Evolutionary conservation across 2,329 filamentous ascomycete species (phyloP), one percentile per base, ranked within the genome.

Genomic region (Trichoderma sp.): DNA sequence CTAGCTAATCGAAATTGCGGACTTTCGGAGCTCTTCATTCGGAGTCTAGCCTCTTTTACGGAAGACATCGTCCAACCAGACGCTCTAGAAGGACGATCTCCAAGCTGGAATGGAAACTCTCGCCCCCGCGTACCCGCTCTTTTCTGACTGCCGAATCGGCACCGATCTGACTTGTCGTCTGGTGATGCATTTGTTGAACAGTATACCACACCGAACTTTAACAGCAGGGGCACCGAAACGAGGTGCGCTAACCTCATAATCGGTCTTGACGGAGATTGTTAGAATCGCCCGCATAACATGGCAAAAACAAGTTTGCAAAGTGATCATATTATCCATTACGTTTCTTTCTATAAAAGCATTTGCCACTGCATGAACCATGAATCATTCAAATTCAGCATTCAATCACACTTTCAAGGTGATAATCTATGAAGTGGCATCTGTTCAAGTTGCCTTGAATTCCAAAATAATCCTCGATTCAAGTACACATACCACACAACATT

Each of bases 61-160:
- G 63, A 57, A 50, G 20, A 39, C 17, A 34, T 8, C 2, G 15
- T 17, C 63, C 63, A 66, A 66, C 53, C 13, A 57, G 8, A 39
- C 0, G 4, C 23, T 55, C 17, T 23, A 6, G 53, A 36, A 8
- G 6, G 20, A 55, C 9, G 63, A 13, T 53, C 62, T 53, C n/a
- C 43, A 26, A n/a, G 23, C 43, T 15, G 20, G 63, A 34, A 55
- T 26, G 20, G 30, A 11, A 66, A 57, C 30, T 57, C 20, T 39
- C 3, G 47, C 39, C 63, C 26, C 28, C 17, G 6, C 23, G 28
- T 68, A 20, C 53, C 65, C 65, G 53, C 65, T 68, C n/a, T 47
- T 47, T 17, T 20, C 34, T 15, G 26, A 3, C 20, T 62, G 66
- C 66, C 66, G 66, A 69, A 26, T 69, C 66, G 66, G 66, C 57